Evolutionary conservation across 1,139 yeast species (phyloP).

Genomic region (Taiozyma sp.): DNA sequence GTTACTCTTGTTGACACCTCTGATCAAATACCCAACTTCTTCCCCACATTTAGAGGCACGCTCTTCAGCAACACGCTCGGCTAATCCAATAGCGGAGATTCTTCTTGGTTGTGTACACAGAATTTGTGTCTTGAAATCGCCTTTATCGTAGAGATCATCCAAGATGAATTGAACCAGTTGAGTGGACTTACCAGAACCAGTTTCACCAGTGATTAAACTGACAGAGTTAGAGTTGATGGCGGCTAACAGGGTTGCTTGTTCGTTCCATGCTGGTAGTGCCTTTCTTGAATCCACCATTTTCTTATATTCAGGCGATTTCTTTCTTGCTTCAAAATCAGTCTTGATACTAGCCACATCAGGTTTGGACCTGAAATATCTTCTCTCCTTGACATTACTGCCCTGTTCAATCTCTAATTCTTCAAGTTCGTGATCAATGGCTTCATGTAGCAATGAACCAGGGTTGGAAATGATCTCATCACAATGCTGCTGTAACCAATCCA

Average conservation of each 20-base stretch:
- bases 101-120: conserved; percentile 95
- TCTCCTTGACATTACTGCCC: conserved; percentile 2
- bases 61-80: conserved; percentile 88
- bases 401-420: conserved; percentile 4
- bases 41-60: conserved; percentile 63
- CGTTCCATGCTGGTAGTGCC: conserved; percentile 80
- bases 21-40: conserved; percentile 83
- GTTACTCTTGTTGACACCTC: conserved; percentile 79
- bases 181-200: conserved; percentile 95
- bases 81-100: conserved; percentile 91
- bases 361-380: conserved; percentile 16
- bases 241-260: conserved; percentile 49
- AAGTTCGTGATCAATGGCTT: conserved; percentile 1
- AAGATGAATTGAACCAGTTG: conserved; percentile 87
- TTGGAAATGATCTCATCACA: conserved; percentile 51
- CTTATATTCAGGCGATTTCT: conserved; percentile 24
- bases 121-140: conserved; percentile 53
- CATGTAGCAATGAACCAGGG: conserved; percentile 65
- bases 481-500: conserved; percentile 75
- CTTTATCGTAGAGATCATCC: conserved; percentile 47
- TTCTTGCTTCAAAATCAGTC: conserved; percentile 25
- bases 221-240: conserved; percentile 57
- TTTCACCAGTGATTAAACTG: conserved; percentile 87
- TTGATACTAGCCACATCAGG: conserved; percentile 28
- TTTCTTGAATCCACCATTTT: conserved; percentile 42